A percentile compares a stretch with the other conserved stretches of the same genome.
Conservation (phyloP, 805 yeast genomes). For the Kregervanrija pseudodelftensis region DNA sequence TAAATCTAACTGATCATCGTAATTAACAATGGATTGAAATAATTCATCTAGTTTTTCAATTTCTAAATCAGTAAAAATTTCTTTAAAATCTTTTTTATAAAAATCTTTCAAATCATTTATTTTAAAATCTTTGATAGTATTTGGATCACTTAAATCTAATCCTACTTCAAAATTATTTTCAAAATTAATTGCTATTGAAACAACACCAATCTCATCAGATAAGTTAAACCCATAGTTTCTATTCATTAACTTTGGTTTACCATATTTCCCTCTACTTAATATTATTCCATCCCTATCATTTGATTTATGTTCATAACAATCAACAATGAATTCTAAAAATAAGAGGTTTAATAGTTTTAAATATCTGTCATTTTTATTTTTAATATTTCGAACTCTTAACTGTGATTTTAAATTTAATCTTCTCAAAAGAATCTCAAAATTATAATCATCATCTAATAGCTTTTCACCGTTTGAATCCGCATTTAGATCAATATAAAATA, state of each 20-base stretch:
- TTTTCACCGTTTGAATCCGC: too few species aligned
- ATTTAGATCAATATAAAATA: too few species aligned
- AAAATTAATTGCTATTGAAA: slow-evolving; percentile 38
- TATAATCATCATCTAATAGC: slow-evolving; percentile 11
- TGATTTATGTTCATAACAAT: slow-evolving; percentile 18
- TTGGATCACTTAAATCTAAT: slow-evolving; percentile 38
- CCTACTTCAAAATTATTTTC: slow-evolving; percentile 30
- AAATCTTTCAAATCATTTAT: slow-evolving; percentile 14
- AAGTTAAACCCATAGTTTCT: slow-evolving; percentile 42
- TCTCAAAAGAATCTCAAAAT: slow-evolving; percentile 11
- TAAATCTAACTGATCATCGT: slow-evolving; percentile 12
- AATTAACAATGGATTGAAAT: slow-evolving; percentile 1
- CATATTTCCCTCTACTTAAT: slow-evolving; percentile 33
- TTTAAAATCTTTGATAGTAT: slow-evolving; percentile 21
- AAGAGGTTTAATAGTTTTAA: slow-evolving; percentile 39
- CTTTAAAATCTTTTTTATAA: slow-evolving; percentile 18
- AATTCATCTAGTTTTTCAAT: slow-evolving; percentile 20
- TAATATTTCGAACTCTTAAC: slow-evolving; percentile 32
- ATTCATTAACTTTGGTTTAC: slow-evolving; percentile 46
- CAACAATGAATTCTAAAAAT: slow-evolving; percentile 37
- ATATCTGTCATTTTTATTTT: slow-evolving; percentile 27
- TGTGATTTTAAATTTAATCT: slow-evolving; percentile 30
- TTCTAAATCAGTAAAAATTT: slow-evolving; percentile 24
- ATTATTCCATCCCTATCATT: slow-evolving; percentile 12
- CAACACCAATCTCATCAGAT: slow-evolving; percentile 48